Evolutionary conservation across 345 rosid species (phyloP).

Genomic region (Eucalyptus marginata): DNA sequence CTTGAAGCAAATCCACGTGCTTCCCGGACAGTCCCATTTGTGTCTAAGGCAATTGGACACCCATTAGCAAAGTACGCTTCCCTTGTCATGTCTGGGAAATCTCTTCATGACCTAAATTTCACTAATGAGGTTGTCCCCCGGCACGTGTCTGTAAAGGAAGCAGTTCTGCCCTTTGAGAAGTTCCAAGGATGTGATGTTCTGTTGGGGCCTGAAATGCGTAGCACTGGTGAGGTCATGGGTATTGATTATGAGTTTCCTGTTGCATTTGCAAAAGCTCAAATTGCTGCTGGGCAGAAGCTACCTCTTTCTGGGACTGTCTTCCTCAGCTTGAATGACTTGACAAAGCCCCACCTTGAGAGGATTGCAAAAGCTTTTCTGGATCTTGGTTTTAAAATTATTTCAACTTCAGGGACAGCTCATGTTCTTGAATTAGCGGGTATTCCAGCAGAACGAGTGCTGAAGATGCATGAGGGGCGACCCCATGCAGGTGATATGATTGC

Average conservation of each 20-base stretch:
- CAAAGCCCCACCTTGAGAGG: conserved; percentile 70
- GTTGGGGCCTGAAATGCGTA: conserved; percentile 95
- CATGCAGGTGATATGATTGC: conserved; percentile 97
- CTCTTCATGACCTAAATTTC: conserved; percentile 58
- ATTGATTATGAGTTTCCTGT: conserved; percentile 51
- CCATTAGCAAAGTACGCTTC: conserved; percentile 94
- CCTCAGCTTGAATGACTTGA: conserved; percentile 84
- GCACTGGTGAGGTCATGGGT: conserved; percentile 98
- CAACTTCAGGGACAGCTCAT: conserved; percentile 92
- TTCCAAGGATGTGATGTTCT: conserved; percentile 92
- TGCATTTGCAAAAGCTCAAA: conserved; percentile 92
- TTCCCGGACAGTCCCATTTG: conserved; percentile 94
- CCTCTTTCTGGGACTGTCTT: conserved; percentile 84
- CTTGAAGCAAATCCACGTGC: conserved; percentile 99
- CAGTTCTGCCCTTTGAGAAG: conserved; percentile 90
- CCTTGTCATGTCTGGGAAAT: conserved; percentile 80
- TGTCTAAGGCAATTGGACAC: conserved; percentile 96
- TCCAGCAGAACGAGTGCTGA: conserved; percentile 66
- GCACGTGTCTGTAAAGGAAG: conserved; percentile 90
- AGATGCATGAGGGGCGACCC: conserved; percentile 92
- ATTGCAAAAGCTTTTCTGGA: conserved; percentile 65
- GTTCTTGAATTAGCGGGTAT: conserved; percentile 69
- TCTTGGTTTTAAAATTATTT: conserved; percentile 63
- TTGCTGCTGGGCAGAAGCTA: conserved; percentile 88
- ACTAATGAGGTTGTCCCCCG: conserved; percentile 73